A percentile compares a stretch with the other conserved stretches of the same genome.
Conservation (phyloP, 768 basidiomycete species). For the Leccinum olivaceopallidum region DNA sequence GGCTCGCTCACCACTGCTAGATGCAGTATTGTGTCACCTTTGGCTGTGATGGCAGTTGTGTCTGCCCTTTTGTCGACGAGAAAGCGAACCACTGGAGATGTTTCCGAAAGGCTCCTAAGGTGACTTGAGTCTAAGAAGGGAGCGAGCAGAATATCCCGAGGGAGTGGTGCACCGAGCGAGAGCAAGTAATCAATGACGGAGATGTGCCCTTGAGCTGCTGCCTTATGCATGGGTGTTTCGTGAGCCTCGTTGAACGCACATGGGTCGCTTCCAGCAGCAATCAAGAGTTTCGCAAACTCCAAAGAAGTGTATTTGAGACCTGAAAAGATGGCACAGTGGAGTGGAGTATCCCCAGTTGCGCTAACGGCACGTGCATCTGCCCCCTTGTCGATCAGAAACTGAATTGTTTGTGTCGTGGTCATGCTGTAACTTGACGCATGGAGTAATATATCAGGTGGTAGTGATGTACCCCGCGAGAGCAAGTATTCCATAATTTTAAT, state of each 20-base stretch:
- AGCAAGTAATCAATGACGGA: not conserved
- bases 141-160: not conserved
- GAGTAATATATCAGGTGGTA: too few species aligned
- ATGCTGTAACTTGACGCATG: too few species aligned
- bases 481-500: too few species aligned
- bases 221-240: not conserved
- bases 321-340: not conserved
- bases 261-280: not conserved
- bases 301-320: not conserved
- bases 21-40: too few species aligned
- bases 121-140: too few species aligned
- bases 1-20: too few species aligned
- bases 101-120: too few species aligned
- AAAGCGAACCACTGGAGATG: too few species aligned
- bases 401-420: too few species aligned
- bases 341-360: not conserved
- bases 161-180: not conserved
- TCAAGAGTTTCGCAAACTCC: not conserved
- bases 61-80: too few species aligned
- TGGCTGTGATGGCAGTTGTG: too few species aligned
- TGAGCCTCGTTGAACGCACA: not conserved
- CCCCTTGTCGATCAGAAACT: constrained; percentile 6
- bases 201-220: not conserved
- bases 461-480: too few species aligned
- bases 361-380: not conserved